A percentile compares a stretch with the other conserved stretches of the same genome.
These are phyloP conservation scores for Dendrocalamus latiflorus DNA, from an alignment of 202 grass and related monocot species.

Conservation along the genomic window DNA sequence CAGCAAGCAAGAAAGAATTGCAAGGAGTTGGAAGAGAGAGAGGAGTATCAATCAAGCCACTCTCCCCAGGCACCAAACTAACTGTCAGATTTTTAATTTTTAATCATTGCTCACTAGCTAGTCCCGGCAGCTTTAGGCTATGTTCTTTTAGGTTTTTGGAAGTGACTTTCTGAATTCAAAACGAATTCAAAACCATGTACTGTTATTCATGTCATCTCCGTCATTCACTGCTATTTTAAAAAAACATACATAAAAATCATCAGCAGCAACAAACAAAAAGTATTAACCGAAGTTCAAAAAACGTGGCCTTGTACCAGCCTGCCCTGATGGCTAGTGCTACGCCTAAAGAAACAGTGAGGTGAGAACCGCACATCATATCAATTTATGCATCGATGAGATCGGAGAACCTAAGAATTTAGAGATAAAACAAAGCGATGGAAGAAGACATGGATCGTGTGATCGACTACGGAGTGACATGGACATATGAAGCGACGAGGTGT, in stretches of 20 bases:
- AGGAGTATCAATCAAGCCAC: constrained; percentile 18
- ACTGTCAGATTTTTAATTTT: constrained; percentile 44
- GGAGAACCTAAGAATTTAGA: constrained; percentile 32
- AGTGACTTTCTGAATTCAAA: too few species aligned
- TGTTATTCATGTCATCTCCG: too few species aligned
- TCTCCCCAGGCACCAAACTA: constrained; percentile 14
- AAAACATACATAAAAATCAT: too few species aligned
- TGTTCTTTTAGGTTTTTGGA: too few species aligned
- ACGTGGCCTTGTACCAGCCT: too few species aligned
- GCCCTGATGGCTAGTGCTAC: constrained; percentile 3
- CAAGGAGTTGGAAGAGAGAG: neutral
- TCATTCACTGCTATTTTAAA: too few species aligned
- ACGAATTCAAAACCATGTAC: too few species aligned
- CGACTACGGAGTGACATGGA: neutral
- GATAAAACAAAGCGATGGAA: neutral
- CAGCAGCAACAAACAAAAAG: too few species aligned
- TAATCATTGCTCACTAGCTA: constrained; percentile 33
- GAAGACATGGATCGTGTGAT: neutral
- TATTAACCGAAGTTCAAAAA: too few species aligned
- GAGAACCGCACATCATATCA: constrained; percentile 24
- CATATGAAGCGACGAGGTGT: neutral
- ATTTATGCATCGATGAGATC: constrained; percentile 41
- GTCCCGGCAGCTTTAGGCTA: constrained; percentile 21
- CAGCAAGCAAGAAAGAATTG: neutral
- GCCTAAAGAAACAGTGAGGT: constrained; percentile 17